Evolutionary conservation across 257 asterid genomes (phyloP).

Genomic region (Paulownia fortunei): DNA sequence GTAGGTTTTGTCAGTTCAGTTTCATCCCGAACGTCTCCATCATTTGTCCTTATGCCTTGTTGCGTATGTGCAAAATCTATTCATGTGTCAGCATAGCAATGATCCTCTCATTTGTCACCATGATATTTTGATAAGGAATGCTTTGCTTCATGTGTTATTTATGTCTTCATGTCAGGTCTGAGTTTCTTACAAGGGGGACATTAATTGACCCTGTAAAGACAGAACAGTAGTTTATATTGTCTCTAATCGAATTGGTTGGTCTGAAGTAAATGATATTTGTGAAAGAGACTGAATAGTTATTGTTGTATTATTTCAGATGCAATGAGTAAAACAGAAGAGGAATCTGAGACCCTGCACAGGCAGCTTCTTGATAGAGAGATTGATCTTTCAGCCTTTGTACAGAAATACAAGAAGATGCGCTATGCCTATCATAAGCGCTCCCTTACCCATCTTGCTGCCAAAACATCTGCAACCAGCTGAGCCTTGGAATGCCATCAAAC

Average conservation of each 20-base stretch:
- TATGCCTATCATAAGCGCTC: slow-evolving; percentile 72
- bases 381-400: slow-evolving; percentile 74
- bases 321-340: slow-evolving; percentile 74
- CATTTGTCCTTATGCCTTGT: not conserved
- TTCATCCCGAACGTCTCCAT: not conserved
- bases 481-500: slow-evolving; percentile 25
- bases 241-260: too few species aligned
- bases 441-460: slow-evolving; percentile 88
- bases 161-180: not conserved
- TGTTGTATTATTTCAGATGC: slow-evolving; percentile 58
- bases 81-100: not conserved
- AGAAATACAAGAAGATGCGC: slow-evolving; percentile 86
- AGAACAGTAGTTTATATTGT: too few species aligned
- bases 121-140: too few species aligned
- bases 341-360: slow-evolving; percentile 77
- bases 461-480: slow-evolving; percentile 63
- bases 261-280: not conserved
- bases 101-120: not conserved
- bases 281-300: slow-evolving; percentile 8
- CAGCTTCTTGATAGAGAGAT: slow-evolving; percentile 83
- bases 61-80: not conserved
- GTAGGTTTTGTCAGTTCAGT: slow-evolving; percentile 13
- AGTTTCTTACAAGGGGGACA: not conserved
- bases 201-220: too few species aligned
- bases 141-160: not conserved